A percentile compares a stretch with the other conserved stretches of the same genome.
Conservation (phyloP, 1,284 basidiomycete genomes). For the Cryptococcus depauperatus region DNA sequence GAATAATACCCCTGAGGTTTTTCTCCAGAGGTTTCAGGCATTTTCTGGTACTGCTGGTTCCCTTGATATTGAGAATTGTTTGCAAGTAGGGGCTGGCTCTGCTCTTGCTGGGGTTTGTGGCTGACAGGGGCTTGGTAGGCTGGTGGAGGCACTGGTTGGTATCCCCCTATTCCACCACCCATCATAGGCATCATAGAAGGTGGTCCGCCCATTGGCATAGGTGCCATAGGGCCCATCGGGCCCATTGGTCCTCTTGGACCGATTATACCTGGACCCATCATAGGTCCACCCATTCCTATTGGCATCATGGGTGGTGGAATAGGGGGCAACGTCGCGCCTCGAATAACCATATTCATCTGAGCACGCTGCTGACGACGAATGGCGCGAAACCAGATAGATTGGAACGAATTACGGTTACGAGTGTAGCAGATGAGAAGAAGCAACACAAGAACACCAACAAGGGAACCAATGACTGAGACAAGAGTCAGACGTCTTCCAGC, state of each 20-base stretch:
- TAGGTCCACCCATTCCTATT: slow-evolving; percentile 7
- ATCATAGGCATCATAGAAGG: neutral
- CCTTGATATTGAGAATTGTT: neutral
- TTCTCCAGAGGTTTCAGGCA: slow-evolving; percentile 6
- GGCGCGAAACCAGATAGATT: slow-evolving; percentile 33
- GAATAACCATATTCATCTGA: slow-evolving; percentile 27
- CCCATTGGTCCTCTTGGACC: slow-evolving; percentile 5
- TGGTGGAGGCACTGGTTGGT: slow-evolving; percentile 9
- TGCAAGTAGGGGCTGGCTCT: slow-evolving; percentile 1
- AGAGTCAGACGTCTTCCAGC: neutral
- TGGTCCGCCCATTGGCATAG: slow-evolving; percentile 5
- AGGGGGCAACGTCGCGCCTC: slow-evolving; percentile 27
- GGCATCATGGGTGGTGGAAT: slow-evolving; percentile 19
- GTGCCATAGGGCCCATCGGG: slow-evolving; percentile 8
- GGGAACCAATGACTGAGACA: slow-evolving; percentile 28
- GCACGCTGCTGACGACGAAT: slow-evolving; percentile 29
- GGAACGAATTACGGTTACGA: slow-evolving; percentile 30
- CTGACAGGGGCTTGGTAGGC: slow-evolving; percentile 13
- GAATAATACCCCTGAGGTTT: slow-evolving; percentile 16
- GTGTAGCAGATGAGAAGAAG: slow-evolving; percentile 27
- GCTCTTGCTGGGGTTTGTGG: slow-evolving; percentile 3
- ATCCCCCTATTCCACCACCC: slow-evolving; percentile 2
- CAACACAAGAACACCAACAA: slow-evolving; percentile 28
- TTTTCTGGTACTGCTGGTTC: neutral
- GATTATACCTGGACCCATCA: slow-evolving; percentile 6